Conservation (phyloP, 768 basidiomycete genomes). For the Glaciozyma martinii region DNA sequence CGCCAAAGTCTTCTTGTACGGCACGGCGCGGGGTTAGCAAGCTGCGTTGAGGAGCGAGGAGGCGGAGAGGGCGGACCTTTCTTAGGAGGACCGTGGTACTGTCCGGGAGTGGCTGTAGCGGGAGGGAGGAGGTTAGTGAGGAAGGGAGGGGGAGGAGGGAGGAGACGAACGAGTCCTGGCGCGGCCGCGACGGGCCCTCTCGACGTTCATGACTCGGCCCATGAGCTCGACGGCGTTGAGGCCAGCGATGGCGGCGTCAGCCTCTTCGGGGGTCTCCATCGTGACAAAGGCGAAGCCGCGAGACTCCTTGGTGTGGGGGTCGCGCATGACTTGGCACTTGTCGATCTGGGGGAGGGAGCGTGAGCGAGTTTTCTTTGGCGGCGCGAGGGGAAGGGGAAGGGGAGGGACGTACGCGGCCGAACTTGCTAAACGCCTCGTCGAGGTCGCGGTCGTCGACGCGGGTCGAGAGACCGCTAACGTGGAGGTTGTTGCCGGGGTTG, state of each 20-base stretch:
- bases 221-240: slow-evolving; percentile 73
- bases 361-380: background rate
- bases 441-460: slow-evolving; percentile 73
- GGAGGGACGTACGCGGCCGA: slow-evolving; percentile 59
- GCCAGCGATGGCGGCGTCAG: slow-evolving; percentile 78
- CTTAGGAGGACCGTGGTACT: slow-evolving; percentile 90
- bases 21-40: slow-evolving; percentile 8
- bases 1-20: slow-evolving; percentile 4
- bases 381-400: background rate
- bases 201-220: slow-evolving; percentile 81
- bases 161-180: slow-evolving; percentile 56
- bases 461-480: slow-evolving; percentile 54
- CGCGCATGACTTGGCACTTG: slow-evolving; percentile 57
- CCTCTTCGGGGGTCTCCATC: slow-evolving; percentile 74
- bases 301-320: slow-evolving; percentile 60
- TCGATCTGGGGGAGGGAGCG: slow-evolving; percentile 46
- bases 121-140: background rate
- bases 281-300: slow-evolving; percentile 85
- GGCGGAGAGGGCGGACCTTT: slow-evolving; percentile 50
- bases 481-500: slow-evolving; percentile 60
- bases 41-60: background rate
- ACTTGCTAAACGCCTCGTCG: slow-evolving; percentile 76
- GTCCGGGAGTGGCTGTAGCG: slow-evolving; percentile 76
- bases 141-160: background rate
- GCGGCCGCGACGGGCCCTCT: slow-evolving; percentile 85